phyloP scores from a whole-genome alignment of 2,329 filamentous ascomycete species.

The Capronia epimyces region DNA sequence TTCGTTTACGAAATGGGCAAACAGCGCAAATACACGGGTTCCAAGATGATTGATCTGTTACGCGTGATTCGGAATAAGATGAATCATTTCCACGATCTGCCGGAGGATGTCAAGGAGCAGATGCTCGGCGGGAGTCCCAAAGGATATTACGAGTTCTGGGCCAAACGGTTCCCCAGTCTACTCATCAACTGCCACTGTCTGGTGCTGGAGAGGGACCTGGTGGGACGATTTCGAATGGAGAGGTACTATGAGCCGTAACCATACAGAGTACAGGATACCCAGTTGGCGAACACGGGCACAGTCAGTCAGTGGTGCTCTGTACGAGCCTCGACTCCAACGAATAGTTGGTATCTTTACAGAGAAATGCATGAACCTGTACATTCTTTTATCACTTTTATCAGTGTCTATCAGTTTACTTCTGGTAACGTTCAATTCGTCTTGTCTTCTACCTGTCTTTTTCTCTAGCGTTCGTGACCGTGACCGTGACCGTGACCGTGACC shows the following conservation, averaged over 20 bases:
- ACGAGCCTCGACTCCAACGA: too few relatives aligned
- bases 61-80: constrained; percentile 90
- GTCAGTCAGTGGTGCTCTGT: too few relatives aligned
- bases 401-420: too few relatives aligned
- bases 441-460: too few relatives aligned
- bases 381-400: too few relatives aligned
- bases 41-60: constrained; percentile 75
- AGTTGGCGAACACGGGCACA: too few relatives aligned
- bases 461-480: too few relatives aligned
- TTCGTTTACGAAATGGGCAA: constrained; percentile 89
- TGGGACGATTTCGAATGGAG: constrained; percentile 57
- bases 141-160: constrained; percentile 78
- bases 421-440: too few relatives aligned
- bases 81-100: constrained; percentile 97
- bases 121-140: constrained; percentile 43
- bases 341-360: too few relatives aligned
- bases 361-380: too few relatives aligned
- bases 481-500: too few relatives aligned
- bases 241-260: constrained; percentile 52
- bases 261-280: too few relatives aligned
- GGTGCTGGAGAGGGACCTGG: constrained; percentile 60
- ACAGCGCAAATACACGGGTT: constrained; percentile 89
- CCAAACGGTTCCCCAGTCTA: constrained; percentile 68
- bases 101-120: constrained; percentile 64
- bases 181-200: constrained; percentile 74